Evolutionary conservation across 1,284 basidiomycete species (phyloP).

Genomic region (Singerocomus inundabilis): DNA sequence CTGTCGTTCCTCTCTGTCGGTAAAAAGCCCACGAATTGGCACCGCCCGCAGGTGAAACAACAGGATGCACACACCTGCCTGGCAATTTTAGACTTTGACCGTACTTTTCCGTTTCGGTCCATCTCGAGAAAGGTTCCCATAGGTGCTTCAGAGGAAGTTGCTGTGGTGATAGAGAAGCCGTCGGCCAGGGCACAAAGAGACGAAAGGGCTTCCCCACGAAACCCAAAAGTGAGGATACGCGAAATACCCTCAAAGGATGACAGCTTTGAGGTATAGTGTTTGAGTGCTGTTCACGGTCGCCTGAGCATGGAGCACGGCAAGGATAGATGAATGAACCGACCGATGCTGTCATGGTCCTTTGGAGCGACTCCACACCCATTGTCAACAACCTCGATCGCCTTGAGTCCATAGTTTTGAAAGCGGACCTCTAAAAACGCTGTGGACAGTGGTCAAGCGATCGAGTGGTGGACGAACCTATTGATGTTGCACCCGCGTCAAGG

Average conservation of each 20-base stretch:
- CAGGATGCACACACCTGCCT: constrained; percentile 59
- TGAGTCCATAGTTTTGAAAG: constrained; percentile 87
- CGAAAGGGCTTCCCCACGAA: constrained; percentile 93
- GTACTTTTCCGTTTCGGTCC: constrained; percentile 60
- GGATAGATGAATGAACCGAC: constrained; percentile 42
- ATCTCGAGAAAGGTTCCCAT: constrained; percentile 80
- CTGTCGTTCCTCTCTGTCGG: constrained; percentile 81
- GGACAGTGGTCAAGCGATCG: not conserved
- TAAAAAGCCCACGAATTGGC: not conserved
- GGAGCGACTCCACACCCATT: constrained; percentile 87
- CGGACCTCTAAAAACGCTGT: constrained; percentile 68
- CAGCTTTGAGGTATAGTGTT: constrained; percentile 95
- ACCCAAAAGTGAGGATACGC: constrained; percentile 85
- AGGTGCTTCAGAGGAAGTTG: constrained; percentile 68
- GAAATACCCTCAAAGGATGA: constrained; percentile 74
- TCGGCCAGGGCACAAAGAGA: constrained; percentile 88
- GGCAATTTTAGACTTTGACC: constrained; percentile 58
- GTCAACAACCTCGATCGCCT: constrained; percentile 88
- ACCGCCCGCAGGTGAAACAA: not conserved
- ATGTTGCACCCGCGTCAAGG: constrained; percentile 88
- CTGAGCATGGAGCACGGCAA: not conserved
- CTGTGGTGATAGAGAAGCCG: constrained; percentile 68
- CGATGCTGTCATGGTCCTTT: constrained; percentile 76
- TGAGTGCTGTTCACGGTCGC: constrained; percentile 58
- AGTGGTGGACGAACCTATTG: constrained; percentile 58